Base-by-base conservation (phyloP, 495 filamentous ascomycete species). In the Apodospora peruviana region DNA sequence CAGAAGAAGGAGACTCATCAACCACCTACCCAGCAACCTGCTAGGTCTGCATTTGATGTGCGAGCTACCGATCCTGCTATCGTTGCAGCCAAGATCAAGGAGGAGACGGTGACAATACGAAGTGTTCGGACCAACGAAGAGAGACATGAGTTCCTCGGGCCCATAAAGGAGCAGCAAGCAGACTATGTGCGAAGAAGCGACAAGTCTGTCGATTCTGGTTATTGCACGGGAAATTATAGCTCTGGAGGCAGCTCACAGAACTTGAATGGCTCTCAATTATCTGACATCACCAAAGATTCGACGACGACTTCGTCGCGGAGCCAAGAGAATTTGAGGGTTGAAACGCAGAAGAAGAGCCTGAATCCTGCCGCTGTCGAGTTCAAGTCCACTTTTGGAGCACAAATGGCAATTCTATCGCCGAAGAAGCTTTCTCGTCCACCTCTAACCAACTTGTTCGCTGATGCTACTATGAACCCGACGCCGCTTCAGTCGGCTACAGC, bases 301-400 rank as follows among this genome's bases (percentile, higher is more conserved):
- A 38, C 36, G 5, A 12, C 9, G 16, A 17, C 8, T 17, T 25
- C 47, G 3, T 14, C 40, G 2, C 40, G 44, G 5, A 4, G 14
- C 41, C 12, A 29, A 16, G 49, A 27, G 41, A 48, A 23, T 19
- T 16, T 7, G 43, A 25, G 17, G 14, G 27, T 18, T 18, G 17
- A 24, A 43, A 24, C 21, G 19, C 19, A 25, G 39, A 45, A 7
- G 11, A 59, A 58, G 39, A 53, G 39, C 27, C 40, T 66, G 32
- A 64, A 66, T 27, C 63, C 63, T 27, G 45, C 58, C 11, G 58
- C 63, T 2, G 53, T 53, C n/a, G 58, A 66, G 44, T 66, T 66
- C 43, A 60, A 47, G 44, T 53, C 54, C 8, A 40, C 32, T 3
- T 25, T n/a, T 4, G 25, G 23, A 14, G 39, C 48, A 0, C 12